Conservation (phyloP, 2,329 filamentous ascomycete genomes). For the Hypoxylon sp. region DNA sequence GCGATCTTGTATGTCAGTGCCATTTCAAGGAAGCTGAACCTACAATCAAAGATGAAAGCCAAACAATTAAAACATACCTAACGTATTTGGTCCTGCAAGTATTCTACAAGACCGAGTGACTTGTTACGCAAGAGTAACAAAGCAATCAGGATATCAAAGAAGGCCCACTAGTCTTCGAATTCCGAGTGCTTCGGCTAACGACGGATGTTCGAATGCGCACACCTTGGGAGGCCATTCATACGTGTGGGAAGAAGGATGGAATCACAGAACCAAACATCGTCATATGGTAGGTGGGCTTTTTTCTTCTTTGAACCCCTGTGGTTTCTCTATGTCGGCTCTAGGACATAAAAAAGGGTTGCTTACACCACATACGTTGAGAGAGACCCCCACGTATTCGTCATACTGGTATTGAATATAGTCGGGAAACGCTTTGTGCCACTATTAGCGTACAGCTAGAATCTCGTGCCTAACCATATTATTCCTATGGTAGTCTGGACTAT, state of each 20-base stretch:
- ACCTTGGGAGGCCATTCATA: not conserved
- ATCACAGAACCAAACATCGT: not conserved
- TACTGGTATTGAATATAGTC: no score
- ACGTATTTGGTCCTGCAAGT: not conserved
- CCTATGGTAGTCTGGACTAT: no score
- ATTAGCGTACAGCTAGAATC: no score
- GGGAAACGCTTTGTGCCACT: no score
- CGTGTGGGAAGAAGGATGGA: not conserved
- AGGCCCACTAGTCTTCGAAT: not conserved
- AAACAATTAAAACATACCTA: not conserved
- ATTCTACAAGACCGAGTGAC: not conserved
- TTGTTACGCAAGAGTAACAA: not conserved
- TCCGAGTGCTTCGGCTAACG: not conserved
- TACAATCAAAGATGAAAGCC: not conserved
- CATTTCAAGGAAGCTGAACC: not conserved
- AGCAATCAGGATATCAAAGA: not conserved
- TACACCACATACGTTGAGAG: no score
- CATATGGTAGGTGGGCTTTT: no score
- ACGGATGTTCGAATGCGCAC: not conserved
- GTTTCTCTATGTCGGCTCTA: no score
- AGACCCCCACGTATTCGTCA: no score
- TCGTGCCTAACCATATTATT: no score
- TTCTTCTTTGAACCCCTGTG: no score
- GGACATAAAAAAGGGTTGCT: no score
- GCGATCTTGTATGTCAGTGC: no score